Percentiles rank a stretch among this genome's conserved stretches.
Conservation (phyloP, 2,329 filamentous ascomycete species). For the Trichoderma afroharzianum region DNA sequence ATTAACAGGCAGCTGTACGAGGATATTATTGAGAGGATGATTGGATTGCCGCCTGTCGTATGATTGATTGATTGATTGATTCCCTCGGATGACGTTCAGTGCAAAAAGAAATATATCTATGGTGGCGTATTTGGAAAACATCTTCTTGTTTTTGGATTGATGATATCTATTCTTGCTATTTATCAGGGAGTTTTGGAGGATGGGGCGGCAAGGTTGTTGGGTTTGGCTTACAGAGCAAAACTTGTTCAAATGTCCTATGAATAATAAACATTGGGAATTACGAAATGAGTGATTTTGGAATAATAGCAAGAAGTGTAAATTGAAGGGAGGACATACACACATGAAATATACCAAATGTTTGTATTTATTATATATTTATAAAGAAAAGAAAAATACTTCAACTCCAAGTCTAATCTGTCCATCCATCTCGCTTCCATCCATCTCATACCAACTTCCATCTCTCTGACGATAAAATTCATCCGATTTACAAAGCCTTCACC, state of each 20-base stretch:
- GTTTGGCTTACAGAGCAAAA: neutral
- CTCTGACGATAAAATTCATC: too few relatives aligned
- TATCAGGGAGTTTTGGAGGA: neutral
- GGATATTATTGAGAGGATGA: constrained; percentile 40
- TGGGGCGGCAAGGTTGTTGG: neutral
- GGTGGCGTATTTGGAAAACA: neutral
- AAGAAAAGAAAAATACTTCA: neutral
- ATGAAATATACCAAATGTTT: neutral
- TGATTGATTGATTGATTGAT: neutral
- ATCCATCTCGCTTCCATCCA: neutral
- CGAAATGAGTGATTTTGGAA: neutral
- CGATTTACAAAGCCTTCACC: constrained; percentile 53
- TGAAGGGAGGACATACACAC: neutral
- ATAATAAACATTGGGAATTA: neutral
- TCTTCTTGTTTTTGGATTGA: neutral
- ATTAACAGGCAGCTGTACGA: constrained; percentile 47
- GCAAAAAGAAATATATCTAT: neutral
- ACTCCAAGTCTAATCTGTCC: neutral
- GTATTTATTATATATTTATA: neutral
- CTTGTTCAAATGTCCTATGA: neutral
- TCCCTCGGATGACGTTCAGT: neutral
- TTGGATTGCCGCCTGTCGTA: constrained; percentile 26
- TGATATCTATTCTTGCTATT: neutral
- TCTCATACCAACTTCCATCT: neutral
- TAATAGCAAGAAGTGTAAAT: neutral